Percentiles rank a stretch among this genome's conserved stretches.
These are phyloP conservation scores for Setaria viridis DNA, from an alignment of 202 grass and related monocot genomes.

Conservation along the genomic window DNA sequence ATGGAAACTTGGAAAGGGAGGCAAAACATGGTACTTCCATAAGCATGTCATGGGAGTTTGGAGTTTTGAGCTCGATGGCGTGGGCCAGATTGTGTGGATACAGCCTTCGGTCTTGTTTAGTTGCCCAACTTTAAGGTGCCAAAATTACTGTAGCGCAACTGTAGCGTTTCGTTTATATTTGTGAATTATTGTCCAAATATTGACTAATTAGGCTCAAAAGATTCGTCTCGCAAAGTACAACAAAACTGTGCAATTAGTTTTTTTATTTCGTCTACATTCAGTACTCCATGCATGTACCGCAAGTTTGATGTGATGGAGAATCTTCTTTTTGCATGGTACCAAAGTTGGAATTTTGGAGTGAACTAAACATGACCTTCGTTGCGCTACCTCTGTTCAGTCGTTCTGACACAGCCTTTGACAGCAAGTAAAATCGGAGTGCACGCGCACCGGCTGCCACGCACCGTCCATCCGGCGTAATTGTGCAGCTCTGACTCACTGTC, in stretches of 20 bases:
- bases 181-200: too few relatives aligned
- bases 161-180: too few relatives aligned
- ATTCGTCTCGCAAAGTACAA: too few relatives aligned
- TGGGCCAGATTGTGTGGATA: background rate
- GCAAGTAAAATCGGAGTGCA: background rate
- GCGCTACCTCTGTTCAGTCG: background rate
- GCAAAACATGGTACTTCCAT: background rate
- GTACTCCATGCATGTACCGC: too few relatives aligned
- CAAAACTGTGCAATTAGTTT: too few relatives aligned
- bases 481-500: background rate
- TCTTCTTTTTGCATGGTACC: too few relatives aligned
- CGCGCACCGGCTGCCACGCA: background rate
- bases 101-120: background rate
- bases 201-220: too few relatives aligned
- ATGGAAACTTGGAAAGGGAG: background rate
- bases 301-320: too few relatives aligned
- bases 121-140: too few relatives aligned
- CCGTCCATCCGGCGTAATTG: background rate
- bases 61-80: background rate
- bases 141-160: too few relatives aligned
- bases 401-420: conserved; percentile 21
- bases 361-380: background rate
- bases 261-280: too few relatives aligned
- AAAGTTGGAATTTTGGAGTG: too few relatives aligned
- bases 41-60: background rate